These are phyloP conservation scores for Pascua guehoae DNA, from an alignment of 1,284 basidiomycete species.

Conservation along the genomic window DNA sequence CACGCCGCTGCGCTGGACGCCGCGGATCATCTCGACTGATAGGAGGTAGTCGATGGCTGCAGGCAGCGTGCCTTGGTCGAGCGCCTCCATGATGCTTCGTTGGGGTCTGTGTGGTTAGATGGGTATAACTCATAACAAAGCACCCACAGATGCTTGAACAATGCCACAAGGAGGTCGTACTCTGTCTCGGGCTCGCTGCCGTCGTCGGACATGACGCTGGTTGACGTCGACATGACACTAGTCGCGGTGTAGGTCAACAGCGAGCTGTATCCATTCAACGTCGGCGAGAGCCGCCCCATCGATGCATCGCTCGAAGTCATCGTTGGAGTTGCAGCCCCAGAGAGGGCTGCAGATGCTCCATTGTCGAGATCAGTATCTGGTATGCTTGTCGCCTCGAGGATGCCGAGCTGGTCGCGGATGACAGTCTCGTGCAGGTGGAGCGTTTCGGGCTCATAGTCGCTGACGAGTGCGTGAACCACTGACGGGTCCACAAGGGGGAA, in stretches of 20 bases:
- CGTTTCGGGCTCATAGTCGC: slow-evolving; percentile 34
- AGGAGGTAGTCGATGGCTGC: slow-evolving; percentile 41
- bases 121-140: neutral
- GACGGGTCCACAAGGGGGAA: slow-evolving; percentile 41
- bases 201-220: slow-evolving; percentile 1
- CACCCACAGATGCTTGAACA: slow-evolving; percentile 35
- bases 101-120: slow-evolving; percentile 6
- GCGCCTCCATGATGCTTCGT: slow-evolving; percentile 19
- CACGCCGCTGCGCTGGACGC: slow-evolving; percentile 27
- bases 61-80: slow-evolving; percentile 22
- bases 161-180: slow-evolving; percentile 23
- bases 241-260: too few relatives aligned
- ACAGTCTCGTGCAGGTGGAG: slow-evolving; percentile 23
- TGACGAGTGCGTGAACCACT: slow-evolving; percentile 39
- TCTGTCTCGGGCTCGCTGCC: slow-evolving; percentile 7
- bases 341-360: too few relatives aligned
- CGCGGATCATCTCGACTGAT: slow-evolving; percentile 37
- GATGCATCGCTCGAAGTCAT: too few relatives aligned
- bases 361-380: slow-evolving; percentile 26
- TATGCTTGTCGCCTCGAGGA: slow-evolving; percentile 43
- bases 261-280: too few relatives aligned
- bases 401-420: slow-evolving; percentile 41
- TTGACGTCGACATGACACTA: neutral
- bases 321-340: too few relatives aligned
- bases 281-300: too few relatives aligned